A percentile compares a stretch with the other conserved stretches of the same genome.
Conservation (phyloP, 768 basidiomycete genomes). For the Ramaria sp. region DNA sequence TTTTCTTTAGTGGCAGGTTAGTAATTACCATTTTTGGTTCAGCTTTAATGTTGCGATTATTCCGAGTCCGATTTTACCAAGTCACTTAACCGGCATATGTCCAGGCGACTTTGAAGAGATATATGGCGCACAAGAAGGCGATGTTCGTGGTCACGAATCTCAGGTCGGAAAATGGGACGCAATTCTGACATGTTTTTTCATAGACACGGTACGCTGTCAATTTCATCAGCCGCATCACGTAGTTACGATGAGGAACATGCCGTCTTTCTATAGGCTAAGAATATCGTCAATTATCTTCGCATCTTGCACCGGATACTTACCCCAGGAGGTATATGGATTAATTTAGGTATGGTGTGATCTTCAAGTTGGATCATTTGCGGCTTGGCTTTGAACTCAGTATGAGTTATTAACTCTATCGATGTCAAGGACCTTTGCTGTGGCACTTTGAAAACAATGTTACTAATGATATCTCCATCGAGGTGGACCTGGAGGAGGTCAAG, state of each 20-base stretch:
- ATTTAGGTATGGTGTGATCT: slow-evolving; percentile 48
- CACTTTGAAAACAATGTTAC: slow-evolving; percentile 87
- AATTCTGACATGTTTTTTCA: slow-evolving; percentile 91
- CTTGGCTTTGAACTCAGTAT: neutral
- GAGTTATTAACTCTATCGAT: neutral
- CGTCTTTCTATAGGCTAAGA: slow-evolving; percentile 56
- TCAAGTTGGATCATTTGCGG: neutral
- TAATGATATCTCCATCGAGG: slow-evolving; percentile 75
- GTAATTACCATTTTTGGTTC: slow-evolving; percentile 8
- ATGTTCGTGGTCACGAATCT: slow-evolving; percentile 42
- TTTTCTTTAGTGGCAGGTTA: slow-evolving; percentile 83
- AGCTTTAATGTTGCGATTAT: neutral
- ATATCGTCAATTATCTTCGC: slow-evolving; percentile 84
- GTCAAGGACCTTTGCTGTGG: slow-evolving; percentile 82
- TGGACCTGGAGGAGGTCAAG: slow-evolving; percentile 86
- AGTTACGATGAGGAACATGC: neutral
- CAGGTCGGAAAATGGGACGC: slow-evolving; percentile 80
- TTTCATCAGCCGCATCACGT: neutral
- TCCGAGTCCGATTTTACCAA: slow-evolving; percentile 1
- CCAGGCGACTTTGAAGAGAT: slow-evolving; percentile 89
- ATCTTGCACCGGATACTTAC: slow-evolving; percentile 75
- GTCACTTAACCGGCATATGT: neutral
- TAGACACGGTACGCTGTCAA: slow-evolving; percentile 63
- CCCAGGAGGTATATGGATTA: slow-evolving; percentile 87
- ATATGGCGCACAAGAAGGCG: slow-evolving; percentile 45